Evolutionary conservation across 192 early-diverging fungal species (phyloP), one percentile per base, ranked within the genome.

Genomic region (Oehlia diaphana): DNA sequence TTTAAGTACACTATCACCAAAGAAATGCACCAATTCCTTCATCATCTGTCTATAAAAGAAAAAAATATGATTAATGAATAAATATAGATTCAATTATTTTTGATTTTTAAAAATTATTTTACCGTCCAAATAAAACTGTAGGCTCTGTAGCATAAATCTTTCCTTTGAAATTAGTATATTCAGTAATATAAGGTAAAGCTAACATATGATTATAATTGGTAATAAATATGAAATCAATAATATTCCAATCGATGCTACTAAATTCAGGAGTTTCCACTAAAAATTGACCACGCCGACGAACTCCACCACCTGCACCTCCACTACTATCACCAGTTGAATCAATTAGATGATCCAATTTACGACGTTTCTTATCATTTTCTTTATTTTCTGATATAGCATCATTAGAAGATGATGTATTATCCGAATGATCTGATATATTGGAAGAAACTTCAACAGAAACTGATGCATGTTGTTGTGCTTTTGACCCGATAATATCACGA

Each of bases 81-180:
- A 42, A 74, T 31, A 37, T 19, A 44, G 1, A 9, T 44, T 42
- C 39, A 42, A 42, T 16, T n/a, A 62, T 7, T 21, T 7, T 21
- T 31, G 9, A 13, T 31, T 33, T 9, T 44, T 21, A 37, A 63
- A 31, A 14, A 19, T 33, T 53, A 44, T 1, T 1, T 44, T 82
- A 92, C 90, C 90, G 79, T 78, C 92, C 94, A 86, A 94, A 94
- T 49, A 88, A 89, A 82, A 94, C 90, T 1, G 93, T 92, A 0
- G 94, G 93, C 81, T 95, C 95, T 0, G 95, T 95, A 5, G 92
- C 93, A 83, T 90, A 91, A 4, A 96, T 90, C 9, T 86, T 88
- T 5, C 94, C 94, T 37, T 89, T 85, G 81, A 95, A 96, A 28
- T 88, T 90, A 1, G 92, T 89, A 85, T 93, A 95, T 63, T 95